These are phyloP conservation scores for Termitomyces sp. DNA, from an alignment of 768 basidiomycete species.

Conservation along the genomic window DNA sequence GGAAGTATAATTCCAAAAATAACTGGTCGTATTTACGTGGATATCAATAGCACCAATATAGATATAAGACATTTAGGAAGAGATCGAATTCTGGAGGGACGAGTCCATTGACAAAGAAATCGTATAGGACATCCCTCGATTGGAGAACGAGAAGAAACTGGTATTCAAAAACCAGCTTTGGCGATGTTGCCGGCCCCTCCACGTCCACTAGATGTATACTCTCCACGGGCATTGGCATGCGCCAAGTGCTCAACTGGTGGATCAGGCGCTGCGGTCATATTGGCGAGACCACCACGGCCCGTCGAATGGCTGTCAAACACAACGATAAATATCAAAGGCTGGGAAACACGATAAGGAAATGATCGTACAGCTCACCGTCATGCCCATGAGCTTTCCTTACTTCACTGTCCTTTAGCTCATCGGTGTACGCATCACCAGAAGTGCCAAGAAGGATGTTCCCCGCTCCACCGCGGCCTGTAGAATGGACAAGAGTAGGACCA, in stretches of 20 bases:
- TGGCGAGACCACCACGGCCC: constrained; percentile 66
- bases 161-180: neutral
- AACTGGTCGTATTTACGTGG: neutral
- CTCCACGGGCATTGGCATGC: constrained; percentile 16
- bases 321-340: neutral
- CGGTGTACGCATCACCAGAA: neutral
- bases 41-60: neutral
- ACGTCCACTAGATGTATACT: constrained; percentile 44
- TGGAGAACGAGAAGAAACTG: neutral
- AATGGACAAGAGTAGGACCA: constrained; percentile 31
- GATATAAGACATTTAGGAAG: neutral
- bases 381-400: constrained; percentile 1
- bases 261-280: constrained; percentile 36
- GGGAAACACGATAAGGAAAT: neutral
- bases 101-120: neutral
- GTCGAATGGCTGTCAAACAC: constrained; percentile 49
- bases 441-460: constrained; percentile 42
- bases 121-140: neutral
- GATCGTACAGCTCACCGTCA: neutral
- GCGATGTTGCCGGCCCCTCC: constrained; percentile 60
- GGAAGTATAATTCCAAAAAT: neutral
- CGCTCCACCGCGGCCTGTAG: constrained; percentile 58
- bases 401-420: neutral
- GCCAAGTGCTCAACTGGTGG: constrained; percentile 31
- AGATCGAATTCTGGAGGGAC: neutral